Evolutionary conservation across 2,329 filamentous ascomycete genomes (phyloP), one percentile per base, ranked within the genome.

Genomic region (Xylaria sp.): DNA sequence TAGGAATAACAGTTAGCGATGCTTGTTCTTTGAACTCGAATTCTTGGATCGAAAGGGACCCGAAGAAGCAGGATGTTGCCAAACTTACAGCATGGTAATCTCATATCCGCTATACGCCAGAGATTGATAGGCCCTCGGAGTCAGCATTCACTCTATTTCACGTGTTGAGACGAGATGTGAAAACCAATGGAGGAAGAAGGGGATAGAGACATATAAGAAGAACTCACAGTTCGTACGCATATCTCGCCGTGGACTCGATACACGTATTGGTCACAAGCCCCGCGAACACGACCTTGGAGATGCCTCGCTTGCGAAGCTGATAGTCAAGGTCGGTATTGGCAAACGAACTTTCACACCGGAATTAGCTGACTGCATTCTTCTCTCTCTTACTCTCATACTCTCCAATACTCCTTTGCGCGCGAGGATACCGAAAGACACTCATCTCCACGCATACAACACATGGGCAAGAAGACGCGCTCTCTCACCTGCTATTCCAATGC

Each of bases 401-500:
- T 28, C 4, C 25, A 28, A 2, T 28, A 2, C 25, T 28, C 25
- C 2, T 28, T 28, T 28, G 28, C 28, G 28, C 6, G 28, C 28
- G 3, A 28, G 28, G 28, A 36, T 36, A 36, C 33, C 1, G 33
- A 36, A 36, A 10, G 5, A 10, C 33, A 5, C 33, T 36, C 33
- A 36, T 36, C 33, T 36, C 8, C 33, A 36, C 33, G 10, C 8
- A 36, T 36, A 36, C 10, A 36, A 36, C 33, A 36, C 33, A 36
- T 10, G 33, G 33, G 33, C 33, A 36, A 18, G 41, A 46, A 46
- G 7, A 7, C n/a, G 18, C 8, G 15, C 2, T 31, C 23, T 20
- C 57, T 51, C 31, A 62, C 59, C 59, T 62, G 31, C 59, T 62
- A 52, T 62, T 62, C 59, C 59, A 62, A 62, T 62, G 59, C 59